These are phyloP conservation scores for Vitis rupestris DNA, from an alignment of 164 flowering plant genomes.

Conservation along the genomic window DNA sequence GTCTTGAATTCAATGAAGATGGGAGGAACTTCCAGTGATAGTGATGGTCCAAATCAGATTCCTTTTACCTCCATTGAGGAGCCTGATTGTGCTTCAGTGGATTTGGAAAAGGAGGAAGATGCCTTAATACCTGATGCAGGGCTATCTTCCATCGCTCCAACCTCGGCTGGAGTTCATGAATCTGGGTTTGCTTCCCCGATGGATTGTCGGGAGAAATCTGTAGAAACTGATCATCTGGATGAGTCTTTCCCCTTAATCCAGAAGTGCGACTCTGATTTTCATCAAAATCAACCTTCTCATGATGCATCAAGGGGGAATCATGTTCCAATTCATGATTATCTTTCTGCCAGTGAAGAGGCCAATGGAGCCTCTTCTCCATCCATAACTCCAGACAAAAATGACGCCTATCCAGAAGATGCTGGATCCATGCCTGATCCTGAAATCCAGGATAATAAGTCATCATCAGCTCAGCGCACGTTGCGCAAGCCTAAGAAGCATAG, in stretches of 20 bases:
- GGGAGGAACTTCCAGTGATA: slow-evolving; percentile 16
- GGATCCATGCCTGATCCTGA: slow-evolving; percentile 33
- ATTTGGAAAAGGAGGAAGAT: slow-evolving; percentile 17
- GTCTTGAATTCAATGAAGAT: slow-evolving; percentile 4
- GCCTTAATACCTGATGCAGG: slow-evolving; percentile 16
- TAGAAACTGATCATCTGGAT: slow-evolving; percentile 4
- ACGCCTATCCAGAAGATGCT: slow-evolving; percentile 40
- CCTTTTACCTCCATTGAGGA: slow-evolving; percentile 13
- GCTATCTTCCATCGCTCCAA: slow-evolving; percentile 12
- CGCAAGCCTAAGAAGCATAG: slow-evolving; percentile 67
- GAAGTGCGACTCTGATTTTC: not conserved
- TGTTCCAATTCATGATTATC: slow-evolving; percentile 23
- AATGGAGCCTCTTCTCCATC: slow-evolving; percentile 34
- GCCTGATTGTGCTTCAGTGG: slow-evolving; percentile 12
- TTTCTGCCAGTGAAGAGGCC: slow-evolving; percentile 30
- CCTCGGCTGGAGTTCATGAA: slow-evolving; percentile 13
- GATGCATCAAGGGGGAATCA: slow-evolving; percentile 17
- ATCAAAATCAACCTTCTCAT: slow-evolving; percentile 20
- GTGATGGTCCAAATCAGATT: slow-evolving; percentile 15
- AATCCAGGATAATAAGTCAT: slow-evolving; percentile 33
- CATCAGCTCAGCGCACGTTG: slow-evolving; percentile 40
- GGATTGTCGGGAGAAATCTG: slow-evolving; percentile 14
- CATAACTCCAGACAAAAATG: slow-evolving; percentile 29
- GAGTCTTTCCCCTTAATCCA: not conserved
- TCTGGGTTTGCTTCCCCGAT: slow-evolving; percentile 7